phyloP scores from a whole-genome alignment of 139 green algal genomes.

The Zygnema cylindricum region DNA sequence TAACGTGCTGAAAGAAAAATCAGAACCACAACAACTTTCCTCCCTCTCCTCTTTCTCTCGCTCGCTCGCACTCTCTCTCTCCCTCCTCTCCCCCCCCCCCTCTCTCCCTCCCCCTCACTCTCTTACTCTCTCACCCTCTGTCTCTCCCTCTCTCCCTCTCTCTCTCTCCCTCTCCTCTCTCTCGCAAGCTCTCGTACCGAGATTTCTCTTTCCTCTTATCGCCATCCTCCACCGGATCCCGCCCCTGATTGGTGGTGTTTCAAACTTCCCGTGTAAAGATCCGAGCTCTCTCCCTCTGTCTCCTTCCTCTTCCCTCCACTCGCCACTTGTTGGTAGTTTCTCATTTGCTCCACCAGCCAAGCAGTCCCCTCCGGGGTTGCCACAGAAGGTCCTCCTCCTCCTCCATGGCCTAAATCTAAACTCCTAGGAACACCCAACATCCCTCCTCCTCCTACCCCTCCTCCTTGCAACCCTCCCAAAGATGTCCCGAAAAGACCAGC shows the following conservation, averaged over 20 bases:
- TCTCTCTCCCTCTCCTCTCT: background rate
- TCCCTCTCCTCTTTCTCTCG: background rate
- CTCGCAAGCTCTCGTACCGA: background rate
- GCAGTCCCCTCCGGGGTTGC: background rate
- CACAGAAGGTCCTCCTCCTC: background rate
- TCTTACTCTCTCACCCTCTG: background rate
- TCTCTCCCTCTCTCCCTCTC: background rate
- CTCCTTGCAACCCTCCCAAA: background rate
- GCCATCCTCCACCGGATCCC: background rate
- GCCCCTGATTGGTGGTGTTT: background rate
- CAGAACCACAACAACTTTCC: no score
- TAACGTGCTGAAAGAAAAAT: no score
- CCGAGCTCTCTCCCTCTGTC: background rate
- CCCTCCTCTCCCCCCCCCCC: no score
- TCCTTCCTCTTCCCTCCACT: background rate
- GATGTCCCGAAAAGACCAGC: background rate
- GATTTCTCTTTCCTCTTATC: background rate
- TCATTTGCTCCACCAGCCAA: background rate
- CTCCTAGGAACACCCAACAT: background rate
- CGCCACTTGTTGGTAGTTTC: background rate
- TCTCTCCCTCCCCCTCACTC: background rate
- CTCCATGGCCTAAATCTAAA: background rate
- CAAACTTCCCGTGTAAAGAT: background rate
- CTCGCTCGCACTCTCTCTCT: background rate
- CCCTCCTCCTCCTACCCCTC: background rate